Evolutionary conservation across 1,139 yeast species (phyloP).

Genomic region (Debaryomyces sp.): DNA sequence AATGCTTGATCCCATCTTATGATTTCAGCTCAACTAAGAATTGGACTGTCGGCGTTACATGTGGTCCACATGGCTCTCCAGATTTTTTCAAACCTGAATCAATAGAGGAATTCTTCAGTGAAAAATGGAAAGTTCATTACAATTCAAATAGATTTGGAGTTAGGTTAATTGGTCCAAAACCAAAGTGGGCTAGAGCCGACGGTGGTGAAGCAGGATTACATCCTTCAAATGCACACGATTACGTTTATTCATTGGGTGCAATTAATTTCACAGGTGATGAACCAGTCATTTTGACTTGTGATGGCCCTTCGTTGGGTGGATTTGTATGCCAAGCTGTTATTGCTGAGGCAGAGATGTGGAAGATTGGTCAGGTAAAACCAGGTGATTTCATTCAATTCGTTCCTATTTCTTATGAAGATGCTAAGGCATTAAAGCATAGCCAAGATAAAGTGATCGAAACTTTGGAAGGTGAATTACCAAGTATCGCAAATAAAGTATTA

Average conservation of each 20-base stretch:
- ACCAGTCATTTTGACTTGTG: slow-evolving; percentile 94
- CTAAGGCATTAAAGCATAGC: slow-evolving; percentile 59
- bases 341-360: slow-evolving; percentile 96
- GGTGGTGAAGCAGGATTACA: slow-evolving; percentile 99
- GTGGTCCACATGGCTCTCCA: slow-evolving; percentile 98
- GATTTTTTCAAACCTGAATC: slow-evolving; percentile 86
- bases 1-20: slow-evolving; percentile 60
- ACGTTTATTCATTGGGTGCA: slow-evolving; percentile 94
- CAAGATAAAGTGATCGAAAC: slow-evolving; percentile 59
- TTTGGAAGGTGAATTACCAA: slow-evolving; percentile 46
- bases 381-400: slow-evolving; percentile 84
- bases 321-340: slow-evolving; percentile 97
- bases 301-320: slow-evolving; percentile 97
- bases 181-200: slow-evolving; percentile 94
- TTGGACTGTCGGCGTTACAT: slow-evolving; percentile 91
- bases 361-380: slow-evolving; percentile 95
- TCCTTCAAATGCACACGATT: slow-evolving; percentile 97
- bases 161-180: slow-evolving; percentile 92
- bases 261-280: slow-evolving; percentile 98
- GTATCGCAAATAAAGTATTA: slow-evolving; percentile 34
- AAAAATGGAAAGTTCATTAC: slow-evolving; percentile 93
- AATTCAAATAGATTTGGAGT: slow-evolving; percentile 97
- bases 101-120: slow-evolving; percentile 69
- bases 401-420: slow-evolving; percentile 71
- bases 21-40: slow-evolving; percentile 39